Conservation (phyloP, 768 basidiomycete genomes). For the Boletus patriciae region DNA sequence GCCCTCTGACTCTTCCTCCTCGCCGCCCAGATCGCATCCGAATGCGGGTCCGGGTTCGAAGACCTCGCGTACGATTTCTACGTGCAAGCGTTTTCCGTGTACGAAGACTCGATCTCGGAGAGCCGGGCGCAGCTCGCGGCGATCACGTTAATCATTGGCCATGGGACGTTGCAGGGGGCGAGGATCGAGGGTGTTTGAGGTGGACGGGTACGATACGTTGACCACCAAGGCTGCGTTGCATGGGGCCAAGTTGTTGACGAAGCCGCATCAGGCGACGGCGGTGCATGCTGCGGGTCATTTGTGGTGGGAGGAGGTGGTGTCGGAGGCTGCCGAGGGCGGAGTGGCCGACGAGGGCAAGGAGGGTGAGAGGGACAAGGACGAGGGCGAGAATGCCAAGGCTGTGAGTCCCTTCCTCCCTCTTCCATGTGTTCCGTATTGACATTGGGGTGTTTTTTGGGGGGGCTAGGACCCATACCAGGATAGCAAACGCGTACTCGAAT, state of each 20-base stretch:
- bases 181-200: constrained; percentile 89
- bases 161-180: constrained; percentile 82
- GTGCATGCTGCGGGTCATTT: constrained; percentile 94
- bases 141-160: constrained; percentile 98
- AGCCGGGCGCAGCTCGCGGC: constrained; percentile 94
- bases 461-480: constrained; percentile 83
- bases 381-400: constrained; percentile 49
- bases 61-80: constrained; percentile 97
- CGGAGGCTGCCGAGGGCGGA: constrained; percentile 44
- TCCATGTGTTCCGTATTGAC: background rate
- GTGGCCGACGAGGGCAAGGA: constrained; percentile 22
- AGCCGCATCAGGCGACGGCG: constrained; percentile 95
- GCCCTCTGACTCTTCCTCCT: constrained; percentile 94
- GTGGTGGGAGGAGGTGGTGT: constrained; percentile 86
- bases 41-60: constrained; percentile 90
- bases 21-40: constrained; percentile 92
- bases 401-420: too few species aligned
- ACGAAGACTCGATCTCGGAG: constrained; percentile 97
- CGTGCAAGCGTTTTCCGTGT: constrained; percentile 96
- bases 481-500: constrained; percentile 96
- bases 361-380: constrained; percentile 35
- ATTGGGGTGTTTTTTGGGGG: too few species aligned
- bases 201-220: constrained; percentile 95
- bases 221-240: constrained; percentile 99
- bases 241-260: constrained; percentile 94